Conservation (phyloP, 805 yeast species). For the Yamadazyma ubonensis region DNA sequence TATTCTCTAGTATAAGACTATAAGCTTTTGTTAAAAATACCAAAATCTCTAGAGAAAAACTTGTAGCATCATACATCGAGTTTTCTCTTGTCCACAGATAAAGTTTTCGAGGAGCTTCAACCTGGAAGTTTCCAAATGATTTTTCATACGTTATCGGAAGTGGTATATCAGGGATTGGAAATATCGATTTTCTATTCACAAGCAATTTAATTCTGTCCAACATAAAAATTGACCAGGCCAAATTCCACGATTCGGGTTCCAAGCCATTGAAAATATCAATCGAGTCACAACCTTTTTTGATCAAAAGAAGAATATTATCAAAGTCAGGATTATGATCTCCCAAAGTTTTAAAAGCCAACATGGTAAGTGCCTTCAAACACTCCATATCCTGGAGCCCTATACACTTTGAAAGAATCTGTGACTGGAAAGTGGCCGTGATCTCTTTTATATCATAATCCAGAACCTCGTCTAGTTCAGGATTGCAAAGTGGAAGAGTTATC, state of each 20-base stretch:
- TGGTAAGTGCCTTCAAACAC: neutral
- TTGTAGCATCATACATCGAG: neutral
- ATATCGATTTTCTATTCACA: neutral
- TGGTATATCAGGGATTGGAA: neutral
- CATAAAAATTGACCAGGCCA: neutral
- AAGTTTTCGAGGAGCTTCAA: too few relatives aligned
- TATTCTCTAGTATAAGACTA: neutral
- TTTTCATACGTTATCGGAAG: neutral
- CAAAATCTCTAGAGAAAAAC: neutral
- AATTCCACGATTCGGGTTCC: neutral
- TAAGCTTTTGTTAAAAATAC: neutral
- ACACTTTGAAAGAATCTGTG: slow-evolving; percentile 1
- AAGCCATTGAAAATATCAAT: neutral
- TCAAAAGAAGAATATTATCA: neutral
- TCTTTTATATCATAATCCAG: neutral
- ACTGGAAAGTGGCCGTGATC: neutral
- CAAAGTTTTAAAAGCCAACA: neutral
- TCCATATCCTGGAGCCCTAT: neutral
- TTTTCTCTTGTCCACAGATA: neutral
- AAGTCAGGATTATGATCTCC: neutral
- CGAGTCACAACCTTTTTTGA: neutral
- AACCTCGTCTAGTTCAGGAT: neutral
- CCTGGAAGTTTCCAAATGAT: neutral
- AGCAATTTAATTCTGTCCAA: neutral
- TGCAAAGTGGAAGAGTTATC: neutral